Conservation (phyloP, 176 grass and related monocot genomes). For the Stipa capillata region DNA sequence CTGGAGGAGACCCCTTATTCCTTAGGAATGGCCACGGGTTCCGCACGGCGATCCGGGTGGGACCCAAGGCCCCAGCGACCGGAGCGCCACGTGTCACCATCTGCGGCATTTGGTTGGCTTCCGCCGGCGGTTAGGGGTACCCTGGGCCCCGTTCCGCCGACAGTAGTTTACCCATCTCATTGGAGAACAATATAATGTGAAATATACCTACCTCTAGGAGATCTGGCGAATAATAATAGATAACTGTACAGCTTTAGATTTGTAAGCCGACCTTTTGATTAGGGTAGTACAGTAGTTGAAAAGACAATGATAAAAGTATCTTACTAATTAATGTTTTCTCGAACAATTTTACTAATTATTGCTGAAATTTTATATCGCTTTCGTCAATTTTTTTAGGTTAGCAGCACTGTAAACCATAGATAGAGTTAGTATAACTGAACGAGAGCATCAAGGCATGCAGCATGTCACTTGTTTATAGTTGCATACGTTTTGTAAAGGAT, state of each 20-base stretch:
- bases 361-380: background rate
- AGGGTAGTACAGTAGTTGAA: background rate
- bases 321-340: no score
- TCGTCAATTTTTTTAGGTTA: background rate
- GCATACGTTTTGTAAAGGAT: background rate
- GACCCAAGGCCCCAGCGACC: no score
- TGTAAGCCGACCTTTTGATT: background rate
- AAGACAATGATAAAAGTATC: background rate
- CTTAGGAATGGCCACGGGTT: no score
- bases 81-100: no score
- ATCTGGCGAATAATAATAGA: background rate
- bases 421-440: background rate
- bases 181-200: background rate
- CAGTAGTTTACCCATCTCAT: background rate
- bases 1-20: no score
- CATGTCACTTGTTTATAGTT: background rate
- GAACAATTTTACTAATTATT: no score
- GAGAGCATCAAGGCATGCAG: background rate
- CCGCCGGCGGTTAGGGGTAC: no score
- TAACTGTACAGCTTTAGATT: background rate
- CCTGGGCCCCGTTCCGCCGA: no score
- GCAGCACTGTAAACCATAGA: background rate
- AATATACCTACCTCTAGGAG: background rate
- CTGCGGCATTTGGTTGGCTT: no score
- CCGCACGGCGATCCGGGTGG: no score